Evolutionary conservation across 495 filamentous ascomycete genomes (phyloP), one percentile per base, ranked within the genome.

Genomic region (Jackrogersella multiformis): DNA sequence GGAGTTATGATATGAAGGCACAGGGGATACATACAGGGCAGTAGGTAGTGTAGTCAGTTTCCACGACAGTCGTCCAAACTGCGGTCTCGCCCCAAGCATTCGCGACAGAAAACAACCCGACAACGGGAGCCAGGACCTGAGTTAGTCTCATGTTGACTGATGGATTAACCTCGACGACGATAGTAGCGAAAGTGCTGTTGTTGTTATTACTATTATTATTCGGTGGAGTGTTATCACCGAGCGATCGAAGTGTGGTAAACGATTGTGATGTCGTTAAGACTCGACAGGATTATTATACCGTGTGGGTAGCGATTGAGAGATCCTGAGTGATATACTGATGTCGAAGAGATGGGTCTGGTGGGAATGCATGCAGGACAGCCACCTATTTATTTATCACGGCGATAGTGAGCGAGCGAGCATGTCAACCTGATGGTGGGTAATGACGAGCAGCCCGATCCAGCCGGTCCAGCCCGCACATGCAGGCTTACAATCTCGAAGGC

Each of bases 101-200:
- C 26, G 58, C 77, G 24, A 66, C 62, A 44, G 73, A 66, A 35
- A 75, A 72, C 48, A 79, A 66, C 61, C 74, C 77, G 61, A 72
- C 69, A 53, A 69, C 64, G 44, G 79, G 70, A 48, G 76, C 72
- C 38, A 79, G 59, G 34, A 76, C 54, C 59, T 76, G 75, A 53
- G 66, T 53, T 62, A 75, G 61, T 72, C 74, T 77, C 79, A 81
- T 79, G 4, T 62, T 78, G 73, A 61, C 44, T 53, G 54, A 24
- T 68, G 51, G 53, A 38, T 68, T 58, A 32, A 54, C 46, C 32
- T n/a, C n/a, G n/a, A 51, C 58, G 55, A 54, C 2, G 48, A 56
- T 61, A 38, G 54, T 51, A 67, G 54, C 64, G 64, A 68, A 42
- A 45, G 66, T 53, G 63, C 64, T 62, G 53, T 6, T 64, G 16